Conservation (phyloP, 345 rosid species). For the Arabis hirsuta region DNA sequence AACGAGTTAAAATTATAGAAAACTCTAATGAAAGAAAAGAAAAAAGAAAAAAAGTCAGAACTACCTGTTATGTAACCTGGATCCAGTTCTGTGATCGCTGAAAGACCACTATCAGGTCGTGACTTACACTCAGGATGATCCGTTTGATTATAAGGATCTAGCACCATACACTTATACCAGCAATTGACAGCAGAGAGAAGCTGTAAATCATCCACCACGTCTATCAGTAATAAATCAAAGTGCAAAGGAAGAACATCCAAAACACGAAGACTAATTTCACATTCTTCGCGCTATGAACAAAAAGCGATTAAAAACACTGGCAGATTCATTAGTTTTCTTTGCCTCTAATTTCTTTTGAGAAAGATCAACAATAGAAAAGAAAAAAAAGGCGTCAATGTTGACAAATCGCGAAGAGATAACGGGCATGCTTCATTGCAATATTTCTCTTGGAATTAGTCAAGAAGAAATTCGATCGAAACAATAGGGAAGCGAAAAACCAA, state of each 20-base stretch:
- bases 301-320: conserved; percentile 6
- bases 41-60: neutral
- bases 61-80: conserved; percentile 94
- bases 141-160: conserved; percentile 94
- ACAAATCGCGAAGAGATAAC: neutral
- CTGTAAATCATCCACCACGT: conserved; percentile 49
- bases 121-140: conserved; percentile 98
- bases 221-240: conserved; percentile 24
- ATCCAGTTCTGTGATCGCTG: conserved; percentile 96
- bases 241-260: neutral
- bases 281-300: conserved; percentile 8
- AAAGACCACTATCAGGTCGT: conserved; percentile 93
- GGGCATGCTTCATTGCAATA: conserved; percentile 3
- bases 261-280: neutral
- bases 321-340: conserved; percentile 4
- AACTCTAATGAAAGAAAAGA: conserved; percentile 5
- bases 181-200: conserved; percentile 97
- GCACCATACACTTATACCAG: conserved; percentile 94
- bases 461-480: conserved; percentile 23
- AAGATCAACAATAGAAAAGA: no score
- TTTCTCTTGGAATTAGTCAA: conserved; percentile 8
- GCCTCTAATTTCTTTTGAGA: no score
- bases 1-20: neutral
- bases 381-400: neutral
- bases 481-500: neutral